Evolutionary conservation across 805 yeast species (phyloP), one percentile per base, ranked within the genome.

Genomic region (Kuraishia borneana): DNA sequence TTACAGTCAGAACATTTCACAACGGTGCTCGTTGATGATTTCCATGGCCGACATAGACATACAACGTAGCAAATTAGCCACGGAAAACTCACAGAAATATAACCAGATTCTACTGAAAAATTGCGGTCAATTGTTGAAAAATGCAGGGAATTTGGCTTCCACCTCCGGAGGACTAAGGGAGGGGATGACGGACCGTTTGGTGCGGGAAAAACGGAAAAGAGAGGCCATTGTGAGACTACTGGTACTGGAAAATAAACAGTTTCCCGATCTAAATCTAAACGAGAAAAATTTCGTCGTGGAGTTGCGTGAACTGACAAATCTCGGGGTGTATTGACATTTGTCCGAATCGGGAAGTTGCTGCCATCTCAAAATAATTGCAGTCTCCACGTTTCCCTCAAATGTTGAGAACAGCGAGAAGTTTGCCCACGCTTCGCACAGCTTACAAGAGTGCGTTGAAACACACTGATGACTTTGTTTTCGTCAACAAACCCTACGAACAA

Each of bases 41-140:
- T 72, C 68, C 21, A 53, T 77, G 32, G 63, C 73, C 2, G 78
- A 72, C 43, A 57, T 70, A 3, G 76, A 70, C 36, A 43, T 68
- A 9, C 75, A 69, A 44, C 52, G 76, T 36, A 52, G 65, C n/a
- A 60, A 55, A 30, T 21, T 67, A 3, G 33, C 45, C 1, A 39
- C 35, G 18, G 56, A 53, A 7, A 47, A 53, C 18, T 60, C 68
- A 0, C 37, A 39, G 2, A 53, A 54, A 12, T 55, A 57, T 42
- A 38, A 39, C 14, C 41, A 37, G 2, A 44, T 64, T 1, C 47
- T 72, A 14, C 36, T 53, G 5, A 47, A 51, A 9, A 72, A 72
- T 37, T 48, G 61, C 30, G 60, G 53, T 28, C 63, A 58, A 3
- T 53, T 70, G 23, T 48, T 69, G 25, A 68, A 65, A 37, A 70